Evolutionary conservation across 2,329 filamentous ascomycete genomes (phyloP).

Genomic region (Sclerotinia spermophila): DNA sequence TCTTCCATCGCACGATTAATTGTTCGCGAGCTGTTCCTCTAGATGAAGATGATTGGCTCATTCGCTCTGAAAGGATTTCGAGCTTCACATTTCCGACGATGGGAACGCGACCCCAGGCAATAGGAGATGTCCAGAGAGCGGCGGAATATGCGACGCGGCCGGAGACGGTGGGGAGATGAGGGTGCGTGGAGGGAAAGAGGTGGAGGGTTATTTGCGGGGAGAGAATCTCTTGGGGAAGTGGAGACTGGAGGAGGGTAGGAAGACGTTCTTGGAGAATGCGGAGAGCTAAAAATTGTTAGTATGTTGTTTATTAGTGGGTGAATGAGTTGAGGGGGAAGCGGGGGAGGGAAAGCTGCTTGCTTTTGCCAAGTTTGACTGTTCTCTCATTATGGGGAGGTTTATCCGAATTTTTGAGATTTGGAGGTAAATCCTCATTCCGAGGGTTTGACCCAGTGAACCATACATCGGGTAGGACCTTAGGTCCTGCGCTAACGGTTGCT

Average conservation of each 20-base stretch:
- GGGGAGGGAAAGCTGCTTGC: conserved; percentile 26
- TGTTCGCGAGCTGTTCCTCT: conserved; percentile 58
- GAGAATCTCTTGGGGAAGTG: conserved; percentile 70
- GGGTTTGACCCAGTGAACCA: conserved; percentile 45
- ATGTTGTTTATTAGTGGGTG: not conserved
- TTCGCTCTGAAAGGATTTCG: conserved; percentile 84
- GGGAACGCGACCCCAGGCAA: conserved; percentile 92
- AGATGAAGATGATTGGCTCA: conserved; percentile 44
- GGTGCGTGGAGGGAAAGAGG: conserved; percentile 73
- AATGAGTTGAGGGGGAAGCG: not conserved
- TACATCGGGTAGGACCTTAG: conserved; percentile 37
- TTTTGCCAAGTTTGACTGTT: conserved; percentile 51
- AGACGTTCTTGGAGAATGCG: conserved; percentile 62
- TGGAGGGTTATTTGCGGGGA: conserved; percentile 68
- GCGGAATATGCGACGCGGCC: conserved; percentile 88
- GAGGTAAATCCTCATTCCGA: conserved; percentile 18
- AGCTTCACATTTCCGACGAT: conserved; percentile 87
- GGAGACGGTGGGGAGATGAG: conserved; percentile 86
- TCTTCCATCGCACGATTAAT: conserved; percentile 88
- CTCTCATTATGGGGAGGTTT: conserved; percentile 48
- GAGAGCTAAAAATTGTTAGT: conserved; percentile 47
- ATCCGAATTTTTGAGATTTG: not conserved
- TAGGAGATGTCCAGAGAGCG: conserved; percentile 90
- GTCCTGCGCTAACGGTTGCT: conserved; percentile 30
- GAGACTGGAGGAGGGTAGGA: conserved; percentile 63